Percentiles rank a stretch among this genome's conserved stretches.
Conservation (phyloP, 108 stramenopile species). For the Nitzschia sp. region DNA sequence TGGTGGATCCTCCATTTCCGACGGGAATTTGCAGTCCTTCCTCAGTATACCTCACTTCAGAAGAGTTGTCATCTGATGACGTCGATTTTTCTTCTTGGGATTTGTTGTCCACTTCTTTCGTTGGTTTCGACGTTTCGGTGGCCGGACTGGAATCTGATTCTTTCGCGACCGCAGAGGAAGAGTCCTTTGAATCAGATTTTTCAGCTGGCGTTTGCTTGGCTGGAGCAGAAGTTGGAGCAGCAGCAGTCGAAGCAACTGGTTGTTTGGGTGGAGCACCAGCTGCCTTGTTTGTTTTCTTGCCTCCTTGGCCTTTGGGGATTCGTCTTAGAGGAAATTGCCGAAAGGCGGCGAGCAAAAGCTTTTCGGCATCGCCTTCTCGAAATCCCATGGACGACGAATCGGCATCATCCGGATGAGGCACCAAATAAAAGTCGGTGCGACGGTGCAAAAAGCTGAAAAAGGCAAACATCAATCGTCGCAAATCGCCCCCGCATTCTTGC, state of each 20-base stretch:
- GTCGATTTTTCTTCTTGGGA: constrained; percentile 6
- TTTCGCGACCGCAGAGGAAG: neutral
- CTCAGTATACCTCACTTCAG: constrained; percentile 55
- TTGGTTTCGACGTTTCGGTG: neutral
- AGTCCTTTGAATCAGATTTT: neutral
- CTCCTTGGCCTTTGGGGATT: constrained; percentile 39
- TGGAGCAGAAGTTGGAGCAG: constrained; percentile 3
- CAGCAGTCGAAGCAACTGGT: neutral
- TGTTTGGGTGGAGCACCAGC: constrained; percentile 17
- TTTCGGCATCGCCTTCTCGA: constrained; percentile 81
- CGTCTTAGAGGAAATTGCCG: constrained; percentile 82
- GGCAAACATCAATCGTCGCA: constrained; percentile 66
- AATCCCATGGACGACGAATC: constrained; percentile 63
- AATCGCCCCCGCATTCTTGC: constrained; percentile 63
- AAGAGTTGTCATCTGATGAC: constrained; percentile 8
- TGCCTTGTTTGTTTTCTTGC: constrained; percentile 1
- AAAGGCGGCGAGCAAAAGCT: constrained; percentile 78
- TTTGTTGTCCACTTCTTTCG: neutral
- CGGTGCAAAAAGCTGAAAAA: constrained; percentile 86
- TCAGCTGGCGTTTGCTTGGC: constrained; percentile 1
- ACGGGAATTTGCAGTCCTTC: constrained; percentile 87
- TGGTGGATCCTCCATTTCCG: constrained; percentile 85
- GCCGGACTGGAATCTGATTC: neutral
- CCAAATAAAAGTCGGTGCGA: constrained; percentile 85
- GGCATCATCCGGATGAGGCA: constrained; percentile 65